phyloP scores from a whole-genome alignment of 257 asterid genomes.

The Nicotiana knightiana region DNA sequence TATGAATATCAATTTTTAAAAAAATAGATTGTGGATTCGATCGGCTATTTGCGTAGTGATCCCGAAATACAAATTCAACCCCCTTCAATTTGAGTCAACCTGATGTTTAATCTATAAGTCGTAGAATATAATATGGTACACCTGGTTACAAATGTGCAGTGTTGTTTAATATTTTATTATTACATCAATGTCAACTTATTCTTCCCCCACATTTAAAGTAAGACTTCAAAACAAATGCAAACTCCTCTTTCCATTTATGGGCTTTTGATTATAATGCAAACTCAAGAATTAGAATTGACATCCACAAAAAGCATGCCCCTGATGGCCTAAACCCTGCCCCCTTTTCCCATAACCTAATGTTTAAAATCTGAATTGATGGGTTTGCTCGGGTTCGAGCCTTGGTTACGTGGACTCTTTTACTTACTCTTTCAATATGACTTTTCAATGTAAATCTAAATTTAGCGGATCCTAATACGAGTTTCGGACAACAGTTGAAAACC shows the following conservation, averaged over 20 bases:
- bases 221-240: not conserved
- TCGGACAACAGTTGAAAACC: no score
- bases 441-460: no score
- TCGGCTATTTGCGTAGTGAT: no score
- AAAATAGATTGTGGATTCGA: no score
- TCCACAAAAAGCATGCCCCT: not conserved
- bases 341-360: not conserved
- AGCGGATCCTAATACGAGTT: fast-evolving
- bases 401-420: no score
- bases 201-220: not conserved
- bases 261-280: not conserved
- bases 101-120: not conserved
- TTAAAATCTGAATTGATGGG: not conserved
- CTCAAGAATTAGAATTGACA: not conserved
- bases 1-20: no score
- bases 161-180: not conserved
- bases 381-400: not conserved
- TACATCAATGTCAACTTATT: not conserved
- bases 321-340: no score
- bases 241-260: not conserved
- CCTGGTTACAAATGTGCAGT: not conserved
- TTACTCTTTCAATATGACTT: no score
- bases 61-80: not conserved
- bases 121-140: not conserved
- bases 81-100: not conserved